phyloP scores from a whole-genome alignment of 2,329 filamentous ascomycete species.

The Ascocoryne sarcoides region DNA sequence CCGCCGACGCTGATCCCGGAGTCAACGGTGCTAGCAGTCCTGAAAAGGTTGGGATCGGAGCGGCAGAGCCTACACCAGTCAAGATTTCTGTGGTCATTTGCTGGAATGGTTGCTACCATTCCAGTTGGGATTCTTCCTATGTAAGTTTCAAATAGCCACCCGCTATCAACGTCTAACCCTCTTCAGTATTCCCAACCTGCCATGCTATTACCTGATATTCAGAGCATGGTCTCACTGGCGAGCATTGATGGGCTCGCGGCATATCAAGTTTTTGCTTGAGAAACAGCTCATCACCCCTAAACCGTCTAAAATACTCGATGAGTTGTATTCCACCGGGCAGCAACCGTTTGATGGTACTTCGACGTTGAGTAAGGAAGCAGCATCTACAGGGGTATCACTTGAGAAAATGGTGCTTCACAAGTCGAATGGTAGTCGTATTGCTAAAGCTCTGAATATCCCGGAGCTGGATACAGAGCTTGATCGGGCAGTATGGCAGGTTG shows the following conservation, averaged over 20 bases:
- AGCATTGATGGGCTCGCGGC: slow-evolving; percentile 74
- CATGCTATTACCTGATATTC: slow-evolving; percentile 93
- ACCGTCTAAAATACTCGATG: slow-evolving; percentile 62
- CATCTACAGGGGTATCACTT: slow-evolving; percentile 23
- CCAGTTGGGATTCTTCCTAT: slow-evolving; percentile 80
- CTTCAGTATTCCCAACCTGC: slow-evolving; percentile 78
- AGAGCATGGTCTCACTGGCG: slow-evolving; percentile 88
- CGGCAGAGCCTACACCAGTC: slow-evolving; percentile 68
- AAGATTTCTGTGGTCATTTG: slow-evolving; percentile 70
- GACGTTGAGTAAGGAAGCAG: slow-evolving; percentile 4
- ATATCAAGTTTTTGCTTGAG: slow-evolving; percentile 72
- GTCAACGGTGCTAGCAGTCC: slow-evolving; percentile 53
- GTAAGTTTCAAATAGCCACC: slow-evolving; percentile 52
- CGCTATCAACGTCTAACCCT: neutral
- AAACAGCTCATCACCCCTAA: slow-evolving; percentile 59
- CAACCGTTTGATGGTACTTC: slow-evolving; percentile 9
- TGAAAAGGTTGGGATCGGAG: slow-evolving; percentile 68
- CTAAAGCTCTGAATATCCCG: slow-evolving; percentile 55
- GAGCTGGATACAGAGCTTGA: slow-evolving; percentile 66
- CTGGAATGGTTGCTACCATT: slow-evolving; percentile 73
- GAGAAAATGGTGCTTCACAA: slow-evolving; percentile 38
- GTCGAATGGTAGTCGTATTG: slow-evolving; percentile 47
- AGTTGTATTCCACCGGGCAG: slow-evolving; percentile 49
- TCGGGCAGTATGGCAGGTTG: slow-evolving; percentile 67
- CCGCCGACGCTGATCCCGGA: slow-evolving; percentile 61